Conservation (phyloP, 805 yeast genomes). For the Ogataea thermomethanolica region DNA sequence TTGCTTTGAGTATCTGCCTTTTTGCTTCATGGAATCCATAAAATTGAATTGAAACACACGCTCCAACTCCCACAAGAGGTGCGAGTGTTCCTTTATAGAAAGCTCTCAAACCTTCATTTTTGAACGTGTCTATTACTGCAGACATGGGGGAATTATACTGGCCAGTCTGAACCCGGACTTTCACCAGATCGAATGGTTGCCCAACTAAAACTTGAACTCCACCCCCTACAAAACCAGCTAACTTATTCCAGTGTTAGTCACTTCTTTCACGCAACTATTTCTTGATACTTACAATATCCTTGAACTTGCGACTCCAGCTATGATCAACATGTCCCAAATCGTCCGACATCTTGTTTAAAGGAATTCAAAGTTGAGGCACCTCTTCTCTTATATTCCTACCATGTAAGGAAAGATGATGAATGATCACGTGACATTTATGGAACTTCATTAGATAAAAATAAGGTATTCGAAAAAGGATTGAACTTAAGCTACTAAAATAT, state of each 20-base stretch:
- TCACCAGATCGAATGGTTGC: conserved; percentile 69
- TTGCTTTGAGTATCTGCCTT: conserved; percentile 45
- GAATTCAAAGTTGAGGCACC: no score
- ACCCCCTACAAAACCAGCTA: conserved; percentile 54
- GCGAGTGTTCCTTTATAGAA: conserved; percentile 67
- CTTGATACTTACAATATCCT: conserved; percentile 41
- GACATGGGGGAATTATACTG: conserved; percentile 49
- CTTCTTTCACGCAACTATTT: not conserved
- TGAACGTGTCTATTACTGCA: conserved; percentile 50
- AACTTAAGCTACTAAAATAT: not conserved
- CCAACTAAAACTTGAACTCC: conserved; percentile 55
- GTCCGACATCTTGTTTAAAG: not conserved
- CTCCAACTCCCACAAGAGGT: conserved; percentile 67
- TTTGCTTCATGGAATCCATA: conserved; percentile 70
- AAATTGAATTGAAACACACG: conserved; percentile 66
- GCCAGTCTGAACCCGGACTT: conserved; percentile 70
- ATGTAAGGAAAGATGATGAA: conserved; percentile 12
- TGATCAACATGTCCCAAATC: conserved; percentile 26
- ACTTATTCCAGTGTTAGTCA: conserved; percentile 15
- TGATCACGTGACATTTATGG: conserved; percentile 20
- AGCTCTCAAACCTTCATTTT: conserved; percentile 58
- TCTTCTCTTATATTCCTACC: not conserved
- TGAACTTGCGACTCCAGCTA: conserved; percentile 42
- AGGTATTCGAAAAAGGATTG: not conserved
- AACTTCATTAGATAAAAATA: not conserved